These are phyloP conservation scores for Geoglossum cookeanum DNA, from an alignment of 2,329 filamentous ascomycete genomes.

Conservation along the genomic window DNA sequence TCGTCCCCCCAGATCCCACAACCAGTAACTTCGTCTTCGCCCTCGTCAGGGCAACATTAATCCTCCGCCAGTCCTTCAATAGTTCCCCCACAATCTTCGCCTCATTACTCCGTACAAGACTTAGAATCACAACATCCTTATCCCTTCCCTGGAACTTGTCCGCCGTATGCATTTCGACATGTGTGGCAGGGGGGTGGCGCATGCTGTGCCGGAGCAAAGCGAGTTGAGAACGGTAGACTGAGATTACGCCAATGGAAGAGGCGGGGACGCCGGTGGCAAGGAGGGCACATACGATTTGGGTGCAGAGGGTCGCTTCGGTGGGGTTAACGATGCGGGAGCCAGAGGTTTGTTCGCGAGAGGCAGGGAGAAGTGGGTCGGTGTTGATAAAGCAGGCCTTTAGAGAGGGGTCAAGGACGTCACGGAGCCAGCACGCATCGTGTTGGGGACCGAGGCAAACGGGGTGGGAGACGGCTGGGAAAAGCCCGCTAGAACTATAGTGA, in stretches of 20 bases:
- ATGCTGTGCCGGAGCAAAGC: conserved; percentile 44
- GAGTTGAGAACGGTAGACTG: conserved; percentile 87
- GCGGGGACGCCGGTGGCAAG: conserved; percentile 56
- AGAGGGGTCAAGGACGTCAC: conserved; percentile 46
- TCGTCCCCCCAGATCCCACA: conserved; percentile 60
- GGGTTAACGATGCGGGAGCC: conserved; percentile 80
- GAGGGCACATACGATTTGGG: conserved; percentile 63
- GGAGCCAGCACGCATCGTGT: conserved; percentile 50
- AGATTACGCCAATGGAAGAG: conserved; percentile 78
- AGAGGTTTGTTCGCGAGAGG: conserved; percentile 50
- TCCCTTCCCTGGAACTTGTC: conserved; percentile 94
- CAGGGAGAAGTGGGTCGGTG: conserved; percentile 53
- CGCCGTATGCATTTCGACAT: conserved; percentile 87
- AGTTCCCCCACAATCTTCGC: conserved; percentile 71
- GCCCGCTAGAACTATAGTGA: conserved; percentile 31
- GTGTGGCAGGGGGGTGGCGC: conserved; percentile 10
- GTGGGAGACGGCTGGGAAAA: conserved; percentile 5
- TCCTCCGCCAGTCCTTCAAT: conserved; percentile 74
- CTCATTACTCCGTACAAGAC: conserved; percentile 74
- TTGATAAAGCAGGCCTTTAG: conserved; percentile 74
- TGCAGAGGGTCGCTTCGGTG: conserved; percentile 58
- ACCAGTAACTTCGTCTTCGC: conserved; percentile 85
- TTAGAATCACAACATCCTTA: conserved; percentile 80
- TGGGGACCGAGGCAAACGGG: conserved; percentile 35
- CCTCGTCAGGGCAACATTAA: conserved; percentile 90